Evolutionary conservation across 1,139 yeast species (phyloP).

Genomic region (Saccharomycopsis crataegensis): DNA sequence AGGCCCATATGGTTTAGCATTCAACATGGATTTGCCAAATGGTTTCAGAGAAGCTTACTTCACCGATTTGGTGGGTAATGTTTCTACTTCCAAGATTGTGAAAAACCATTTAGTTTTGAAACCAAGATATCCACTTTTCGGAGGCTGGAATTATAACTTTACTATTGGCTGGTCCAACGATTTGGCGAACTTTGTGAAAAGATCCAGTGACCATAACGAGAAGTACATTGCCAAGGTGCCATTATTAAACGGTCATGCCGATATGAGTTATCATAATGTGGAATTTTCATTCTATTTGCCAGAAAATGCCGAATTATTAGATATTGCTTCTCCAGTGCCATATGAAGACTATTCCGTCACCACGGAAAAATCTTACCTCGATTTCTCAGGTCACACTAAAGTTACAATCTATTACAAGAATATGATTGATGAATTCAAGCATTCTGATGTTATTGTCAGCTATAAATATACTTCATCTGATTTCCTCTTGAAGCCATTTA

Average conservation of each 20-base stretch:
- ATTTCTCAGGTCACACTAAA: conserved; percentile 76
- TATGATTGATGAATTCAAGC: conserved; percentile 62
- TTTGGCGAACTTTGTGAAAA: conserved; percentile 45
- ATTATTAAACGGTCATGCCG: conserved; percentile 62
- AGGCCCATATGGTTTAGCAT: conserved; percentile 28
- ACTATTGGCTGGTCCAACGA: conserved; percentile 85
- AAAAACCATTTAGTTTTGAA: conserved; percentile 48
- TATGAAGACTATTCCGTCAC: conserved; percentile 32
- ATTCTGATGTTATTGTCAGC: conserved; percentile 49
- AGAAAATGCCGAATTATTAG: conserved; percentile 68
- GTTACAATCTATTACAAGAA: conserved; percentile 56
- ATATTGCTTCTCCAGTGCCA: conserved; percentile 51
- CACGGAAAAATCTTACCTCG: conserved; percentile 61
- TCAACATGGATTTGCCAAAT: conserved; percentile 47
- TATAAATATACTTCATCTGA: conserved; percentile 53
- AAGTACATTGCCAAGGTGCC: conserved; percentile 64
- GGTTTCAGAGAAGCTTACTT: conserved; percentile 59
- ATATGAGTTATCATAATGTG: conserved; percentile 59
- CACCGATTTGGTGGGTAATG: conserved; percentile 89
- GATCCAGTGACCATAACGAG: conserved; percentile 35
- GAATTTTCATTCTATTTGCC: conserved; percentile 68
- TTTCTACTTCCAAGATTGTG: conserved; percentile 64
- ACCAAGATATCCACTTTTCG: conserved; percentile 91
- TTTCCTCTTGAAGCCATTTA: conserved; percentile 57
- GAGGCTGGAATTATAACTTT: conserved; percentile 94